These are phyloP conservation scores for Emericellopsis cladophorae DNA, from an alignment of 2,329 filamentous ascomycete genomes.

Conservation along the genomic window DNA sequence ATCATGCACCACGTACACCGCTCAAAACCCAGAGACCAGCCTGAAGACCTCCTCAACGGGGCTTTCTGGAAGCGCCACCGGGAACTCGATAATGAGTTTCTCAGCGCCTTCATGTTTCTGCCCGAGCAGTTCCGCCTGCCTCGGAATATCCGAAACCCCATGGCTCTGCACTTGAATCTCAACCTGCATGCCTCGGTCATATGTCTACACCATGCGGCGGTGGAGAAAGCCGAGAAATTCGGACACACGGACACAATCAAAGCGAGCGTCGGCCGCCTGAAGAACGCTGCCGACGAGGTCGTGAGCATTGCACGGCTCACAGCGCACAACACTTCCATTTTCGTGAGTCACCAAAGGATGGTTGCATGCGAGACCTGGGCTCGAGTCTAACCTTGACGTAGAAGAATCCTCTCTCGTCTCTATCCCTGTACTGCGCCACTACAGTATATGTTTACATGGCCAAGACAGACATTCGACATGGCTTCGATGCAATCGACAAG, in stretches of 20 bases:
- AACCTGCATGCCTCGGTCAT: constrained; percentile 81
- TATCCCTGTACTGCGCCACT: constrained; percentile 76
- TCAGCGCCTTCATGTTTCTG: constrained; percentile 66
- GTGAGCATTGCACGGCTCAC: constrained; percentile 72
- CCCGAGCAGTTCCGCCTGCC: constrained; percentile 66
- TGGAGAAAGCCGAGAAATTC: constrained; percentile 69
- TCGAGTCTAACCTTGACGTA: constrained; percentile 4
- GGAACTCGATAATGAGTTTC: constrained; percentile 66
- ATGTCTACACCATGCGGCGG: constrained; percentile 77
- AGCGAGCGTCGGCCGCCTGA: constrained; percentile 60
- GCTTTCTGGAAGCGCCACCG: constrained; percentile 81
- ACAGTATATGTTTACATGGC: constrained; percentile 74
- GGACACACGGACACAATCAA: constrained; percentile 51
- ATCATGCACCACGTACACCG: constrained; percentile 74
- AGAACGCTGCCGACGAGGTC: constrained; percentile 74
- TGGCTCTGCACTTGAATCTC: constrained; percentile 74
- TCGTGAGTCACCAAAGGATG: constrained; percentile 1
- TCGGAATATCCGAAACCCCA: constrained; percentile 51
- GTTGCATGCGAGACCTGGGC: neutral
- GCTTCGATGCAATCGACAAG: constrained; percentile 32
- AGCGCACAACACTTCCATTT: constrained; percentile 45
- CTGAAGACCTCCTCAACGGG: constrained; percentile 62
- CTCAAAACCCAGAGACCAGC: constrained; percentile 53
- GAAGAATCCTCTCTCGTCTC: constrained; percentile 34
- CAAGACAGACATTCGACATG: constrained; percentile 48